Base-by-base conservation (phyloP, 2,329 filamentous ascomycete genomes). In the Ophiostoma piceae region DNA sequence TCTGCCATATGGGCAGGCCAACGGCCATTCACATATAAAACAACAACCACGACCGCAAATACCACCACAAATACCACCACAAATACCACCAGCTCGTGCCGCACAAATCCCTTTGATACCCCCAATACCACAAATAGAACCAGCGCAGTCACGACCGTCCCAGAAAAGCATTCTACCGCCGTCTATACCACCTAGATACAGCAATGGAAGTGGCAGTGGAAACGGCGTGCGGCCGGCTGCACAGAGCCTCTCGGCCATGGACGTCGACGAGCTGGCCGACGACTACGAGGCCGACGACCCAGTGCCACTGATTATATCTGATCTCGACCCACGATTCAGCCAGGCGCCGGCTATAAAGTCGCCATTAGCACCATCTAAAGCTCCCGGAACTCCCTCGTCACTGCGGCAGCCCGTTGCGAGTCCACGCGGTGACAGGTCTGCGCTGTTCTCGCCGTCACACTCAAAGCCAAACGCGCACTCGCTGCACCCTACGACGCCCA, bases 271-370 rank as follows among this genome's bases (percentile, higher is more conserved):
- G 60, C 60, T 69, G n/a, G 70, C 68, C 35, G 67, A 68, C 1
- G 65, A 67, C 26, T 47, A 47, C 16, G 60, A 68, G 3, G 67
- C 69, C 5, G 69, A 67, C 16, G 65, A 68, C 6, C n/a, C 39
- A 8, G 12, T 64, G 19, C 73, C 73, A 22, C 69, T 71, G 3
- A 41, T 73, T 12, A 32, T 69, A 39, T 73, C 73, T 0, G 73
- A 73, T 41, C 69, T 73, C 0, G 69, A 70, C 16, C 69, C 71
- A 1, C 47, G 67, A 3, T 67, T 37, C 8, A 35, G 62, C 9
- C 22, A 39, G 35, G 3, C 35, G 12, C 2, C 8, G n/a, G 26
- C 62, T n/a, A 32, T 32, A 2, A 39, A 39, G 62, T 65, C 62
- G 6, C 35, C 32, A 22, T 3, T 8, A 11, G 7, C n/a, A 4